Base-by-base conservation (phyloP, 495 filamentous ascomycete genomes). In the Ascodesmis nigricans region DNA sequence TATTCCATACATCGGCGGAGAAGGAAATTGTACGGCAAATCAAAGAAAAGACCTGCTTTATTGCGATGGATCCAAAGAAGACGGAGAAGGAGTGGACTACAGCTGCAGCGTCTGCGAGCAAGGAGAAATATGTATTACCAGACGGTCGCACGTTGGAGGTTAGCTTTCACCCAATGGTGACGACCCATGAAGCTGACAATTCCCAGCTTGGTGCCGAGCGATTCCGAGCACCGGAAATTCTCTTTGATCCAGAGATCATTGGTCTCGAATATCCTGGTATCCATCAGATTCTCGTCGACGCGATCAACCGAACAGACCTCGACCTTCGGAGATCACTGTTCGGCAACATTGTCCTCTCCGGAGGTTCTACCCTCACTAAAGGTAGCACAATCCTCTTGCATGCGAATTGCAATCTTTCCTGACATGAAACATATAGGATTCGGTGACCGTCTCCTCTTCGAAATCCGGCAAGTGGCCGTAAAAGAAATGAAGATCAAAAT, bases 281-380 rank as follows among this genome's bases (percentile, higher is more conserved):
- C 65, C 87, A 97, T 64, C 90, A 92, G 57, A 95, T 87, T 55
- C 93, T 91, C 47, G 95, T 93, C 75, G 95, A 95, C 71, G 93
- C 90, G 45, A 95, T 97, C 72, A 95, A 92, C 76, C 92, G 95
- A 72, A 95, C 90, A 62, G 87, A 97, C 63, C 83, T 97, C 61
- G 87, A 97, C 61, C 78, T 97, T 57, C 74, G 87, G 69, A 97
- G 95, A 73, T 78, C 91, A 62, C 75, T 97, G 45, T 97, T 95
- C 60, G 83, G 83, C 58, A 97, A 97, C 73, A 97, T 97, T 56
- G 87, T 97, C 65, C 87, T 95, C 78, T 93, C 84, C 1, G 87
- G 87, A 28, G 87, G 87, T 14, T 81, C 79, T 35, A 99, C 87
- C 3, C 61, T 99, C 41, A 78, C 71, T 40, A 78, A 72, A 59